Base-by-base conservation (phyloP, 306 rosid genomes). In the Alnus rubra region DNA sequence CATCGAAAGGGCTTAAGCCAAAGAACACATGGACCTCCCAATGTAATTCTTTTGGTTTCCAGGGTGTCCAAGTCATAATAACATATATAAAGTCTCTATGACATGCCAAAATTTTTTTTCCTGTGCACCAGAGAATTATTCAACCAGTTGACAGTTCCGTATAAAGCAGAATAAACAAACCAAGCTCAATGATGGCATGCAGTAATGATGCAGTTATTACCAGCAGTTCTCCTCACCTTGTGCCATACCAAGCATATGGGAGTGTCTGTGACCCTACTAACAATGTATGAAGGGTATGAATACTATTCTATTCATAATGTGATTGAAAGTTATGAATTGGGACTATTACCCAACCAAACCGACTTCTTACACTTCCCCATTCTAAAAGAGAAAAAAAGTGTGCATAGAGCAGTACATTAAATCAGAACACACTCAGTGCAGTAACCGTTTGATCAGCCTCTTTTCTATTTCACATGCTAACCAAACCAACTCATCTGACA, bases 341-440 rank as follows among this genome's bases (percentile, higher is more conserved):
- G 42, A 35, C 23, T 15, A 64, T 2, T 7, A 64, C 9, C 10
- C 42, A 64, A 5, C 70, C 47, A 64, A 64, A 64, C 70, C 70
- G 35, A 64, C 7, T 64, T 35, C n/a, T 64, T 37, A 35, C 47
- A 54, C 44, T 63, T 63, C 7, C 35, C 70, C 45, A 14, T 64
- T 35, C 70, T 15, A 64, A 67, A 67, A 67, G 6, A 30, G 3
- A 60, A 60, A 4, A 58, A 58, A 58, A 58, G 2, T 19, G 45
- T 58, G 64, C 13, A 2, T 23, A 9, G 33, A 23, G 64, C 33
- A 58, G 35, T 58, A 11, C 64, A 58, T 16, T 33, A 64, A 14
- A 64, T 15, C 44, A 64, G 70, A 42, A 64, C 70, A 63, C 4
- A 64, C 12, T 14, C 70, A 64, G 9, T 64, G 70, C 70, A 64